Evolutionary conservation across 495 filamentous ascomycete species (phyloP).

Genomic region (Aspergillus taichungensis): DNA sequence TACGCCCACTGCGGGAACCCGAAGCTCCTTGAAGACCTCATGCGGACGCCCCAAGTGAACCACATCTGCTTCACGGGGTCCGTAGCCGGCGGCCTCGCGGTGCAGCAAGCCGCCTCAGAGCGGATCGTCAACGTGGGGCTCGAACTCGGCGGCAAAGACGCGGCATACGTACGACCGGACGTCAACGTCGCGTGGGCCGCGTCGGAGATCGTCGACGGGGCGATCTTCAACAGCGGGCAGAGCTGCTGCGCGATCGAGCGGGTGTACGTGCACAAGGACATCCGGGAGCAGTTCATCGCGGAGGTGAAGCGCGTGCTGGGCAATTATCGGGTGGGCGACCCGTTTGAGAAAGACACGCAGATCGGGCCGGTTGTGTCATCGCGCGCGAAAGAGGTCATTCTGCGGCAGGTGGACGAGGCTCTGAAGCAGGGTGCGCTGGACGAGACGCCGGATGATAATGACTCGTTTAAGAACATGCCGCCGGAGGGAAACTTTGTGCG

Average conservation of each 20-base stretch:
- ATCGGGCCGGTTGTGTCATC: slow-evolving; percentile 82
- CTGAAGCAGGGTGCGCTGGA: slow-evolving; percentile 73
- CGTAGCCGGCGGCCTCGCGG: slow-evolving; percentile 70
- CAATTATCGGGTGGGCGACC: slow-evolving; percentile 79
- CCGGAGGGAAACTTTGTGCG: slow-evolving; percentile 71
- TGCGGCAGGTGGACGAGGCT: slow-evolving; percentile 70
- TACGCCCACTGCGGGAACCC: slow-evolving; percentile 81
- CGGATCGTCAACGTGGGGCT: slow-evolving; percentile 76
- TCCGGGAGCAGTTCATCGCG: slow-evolving; percentile 72
- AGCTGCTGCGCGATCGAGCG: slow-evolving; percentile 87
- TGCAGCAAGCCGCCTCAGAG: slow-evolving; percentile 76
- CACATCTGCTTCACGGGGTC: slow-evolving; percentile 92
- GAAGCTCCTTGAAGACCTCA: slow-evolving; percentile 57
- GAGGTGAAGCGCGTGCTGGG: slow-evolving; percentile 73
- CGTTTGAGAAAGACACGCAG: slow-evolving; percentile 64
- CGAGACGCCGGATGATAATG: slow-evolving; percentile 65
- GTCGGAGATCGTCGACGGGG: slow-evolving; percentile 85
- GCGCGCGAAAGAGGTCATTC: slow-evolving; percentile 60
- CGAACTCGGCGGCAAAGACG: slow-evolving; percentile 89
- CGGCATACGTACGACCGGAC: slow-evolving; percentile 78
- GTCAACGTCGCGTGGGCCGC: slow-evolving; percentile 85
- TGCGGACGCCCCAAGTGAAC: slow-evolving; percentile 62
- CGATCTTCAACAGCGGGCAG: slow-evolving; percentile 89
- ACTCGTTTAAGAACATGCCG: slow-evolving; percentile 59
- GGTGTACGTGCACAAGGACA: slow-evolving; percentile 73